These are phyloP conservation scores for Blastobotrys persicus DNA, from an alignment of 1,139 yeast genomes.

Conservation along the genomic window DNA sequence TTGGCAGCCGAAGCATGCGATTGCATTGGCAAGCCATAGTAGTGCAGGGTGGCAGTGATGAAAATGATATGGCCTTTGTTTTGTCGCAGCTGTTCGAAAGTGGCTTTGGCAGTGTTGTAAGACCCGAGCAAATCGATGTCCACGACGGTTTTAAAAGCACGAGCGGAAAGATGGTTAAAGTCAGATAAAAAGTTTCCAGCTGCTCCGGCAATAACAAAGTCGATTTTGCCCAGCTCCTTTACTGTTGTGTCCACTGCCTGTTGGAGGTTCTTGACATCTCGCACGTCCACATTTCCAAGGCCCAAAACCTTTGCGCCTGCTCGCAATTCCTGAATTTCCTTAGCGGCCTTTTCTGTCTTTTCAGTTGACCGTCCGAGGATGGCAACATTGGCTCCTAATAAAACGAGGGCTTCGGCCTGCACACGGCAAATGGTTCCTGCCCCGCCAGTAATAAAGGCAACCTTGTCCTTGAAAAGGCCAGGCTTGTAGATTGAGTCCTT, in stretches of 20 bases:
- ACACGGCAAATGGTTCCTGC: constrained; percentile 90
- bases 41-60: constrained; percentile 84
- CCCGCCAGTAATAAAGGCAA: constrained; percentile 90
- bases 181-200: constrained; percentile 90
- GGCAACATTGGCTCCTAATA: constrained; percentile 82
- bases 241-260: constrained; percentile 67
- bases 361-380: constrained; percentile 72
- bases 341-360: constrained; percentile 64
- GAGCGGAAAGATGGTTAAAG: constrained; percentile 70
- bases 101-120: constrained; percentile 81
- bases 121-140: constrained; percentile 84
- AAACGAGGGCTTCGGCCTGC: constrained; percentile 77
- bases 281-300: constrained; percentile 69
- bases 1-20: constrained; percentile 89
- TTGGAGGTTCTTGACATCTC: constrained; percentile 56
- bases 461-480: constrained; percentile 73
- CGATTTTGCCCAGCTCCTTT: constrained; percentile 64
- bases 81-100: constrained; percentile 59
- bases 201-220: constrained; percentile 89
- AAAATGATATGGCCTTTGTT: constrained; percentile 70
- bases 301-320: constrained; percentile 65
- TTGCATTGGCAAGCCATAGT: constrained; percentile 83
- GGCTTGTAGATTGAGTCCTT: constrained; percentile 46
- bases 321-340: constrained; percentile 57
- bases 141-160: constrained; percentile 84